These are phyloP conservation scores for Candida sp. DNA, from an alignment of 1,139 yeast species.

Conservation along the genomic window DNA sequence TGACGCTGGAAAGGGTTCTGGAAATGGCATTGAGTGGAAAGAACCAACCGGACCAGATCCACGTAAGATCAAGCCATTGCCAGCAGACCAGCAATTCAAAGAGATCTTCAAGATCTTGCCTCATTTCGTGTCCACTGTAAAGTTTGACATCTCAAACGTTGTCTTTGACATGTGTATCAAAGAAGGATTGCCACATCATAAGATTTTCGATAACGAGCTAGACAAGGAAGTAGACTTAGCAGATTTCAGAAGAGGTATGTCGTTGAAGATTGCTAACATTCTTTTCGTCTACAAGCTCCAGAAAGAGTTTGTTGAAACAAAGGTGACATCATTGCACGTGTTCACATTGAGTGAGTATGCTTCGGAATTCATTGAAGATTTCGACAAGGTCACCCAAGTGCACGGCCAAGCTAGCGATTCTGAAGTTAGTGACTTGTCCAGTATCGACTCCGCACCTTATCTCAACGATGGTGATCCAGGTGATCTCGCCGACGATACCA, in stretches of 20 bases:
- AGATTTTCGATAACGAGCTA: constrained; percentile 25
- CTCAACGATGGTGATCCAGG: constrained; percentile 11
- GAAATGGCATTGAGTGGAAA: not conserved
- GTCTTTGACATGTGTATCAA: constrained; percentile 45
- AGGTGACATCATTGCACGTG: constrained; percentile 28
- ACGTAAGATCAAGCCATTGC: not conserved
- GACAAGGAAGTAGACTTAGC: constrained; percentile 36
- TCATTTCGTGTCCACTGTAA: constrained; percentile 26
- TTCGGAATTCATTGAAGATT: constrained; percentile 40
- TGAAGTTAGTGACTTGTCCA: constrained; percentile 40
- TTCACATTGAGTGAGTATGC: constrained; percentile 45
- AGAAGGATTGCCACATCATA: constrained; percentile 44
- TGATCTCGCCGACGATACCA: constrained; percentile 20
- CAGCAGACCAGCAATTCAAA: constrained; percentile 12
- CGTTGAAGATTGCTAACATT: constrained; percentile 28
- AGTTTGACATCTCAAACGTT: constrained; percentile 27
- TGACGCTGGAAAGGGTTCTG: constrained; percentile 5
- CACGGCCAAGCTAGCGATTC: constrained; percentile 20
- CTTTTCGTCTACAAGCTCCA: constrained; percentile 25
- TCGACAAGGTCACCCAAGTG: constrained; percentile 31
- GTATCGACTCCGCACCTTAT: constrained; percentile 31
- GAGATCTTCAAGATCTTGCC: constrained; percentile 40
- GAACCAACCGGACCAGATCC: not conserved
- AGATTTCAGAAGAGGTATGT: constrained; percentile 45
- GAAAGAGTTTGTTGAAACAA: constrained; percentile 23